These are phyloP conservation scores for Aspergillus sp. DNA, from an alignment of 2,329 filamentous ascomycete genomes.

Conservation along the genomic window DNA sequence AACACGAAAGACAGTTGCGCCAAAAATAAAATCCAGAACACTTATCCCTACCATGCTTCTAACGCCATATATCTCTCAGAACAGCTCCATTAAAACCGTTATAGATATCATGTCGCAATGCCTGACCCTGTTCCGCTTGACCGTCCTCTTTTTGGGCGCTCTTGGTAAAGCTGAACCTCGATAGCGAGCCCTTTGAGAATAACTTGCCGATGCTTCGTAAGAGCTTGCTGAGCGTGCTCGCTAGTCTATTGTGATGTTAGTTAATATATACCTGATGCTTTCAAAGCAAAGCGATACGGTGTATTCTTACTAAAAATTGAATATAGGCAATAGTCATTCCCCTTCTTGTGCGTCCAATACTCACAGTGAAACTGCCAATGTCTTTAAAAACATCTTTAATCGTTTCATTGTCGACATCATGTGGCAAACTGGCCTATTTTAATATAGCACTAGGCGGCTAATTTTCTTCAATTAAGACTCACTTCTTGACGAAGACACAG, in stretches of 20 bases:
- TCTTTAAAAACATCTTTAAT: not conserved
- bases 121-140: not conserved
- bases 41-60: no score
- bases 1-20: no score
- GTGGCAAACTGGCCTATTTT: not conserved
- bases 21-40: no score
- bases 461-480: not conserved
- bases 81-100: no score
- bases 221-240: not conserved
- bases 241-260: not conserved
- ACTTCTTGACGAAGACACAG: conserved; percentile 5
- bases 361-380: not conserved
- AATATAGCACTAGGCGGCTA: not conserved
- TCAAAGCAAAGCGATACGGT: not conserved
- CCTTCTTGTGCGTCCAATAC: not conserved
- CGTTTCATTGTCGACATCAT: not conserved
- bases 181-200: not conserved
- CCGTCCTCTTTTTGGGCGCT: not conserved
- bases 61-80: no score
- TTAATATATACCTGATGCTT: not conserved
- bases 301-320: not conserved
- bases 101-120: no score
- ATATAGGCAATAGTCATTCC: not conserved
- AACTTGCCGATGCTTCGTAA: not conserved
- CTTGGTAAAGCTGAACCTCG: not conserved